A percentile compares a stretch with the other conserved stretches of the same genome.
These are phyloP conservation scores for Chaetoceros tenuissimus DNA, from an alignment of 108 stramenopile genomes.

Conservation along the genomic window DNA sequence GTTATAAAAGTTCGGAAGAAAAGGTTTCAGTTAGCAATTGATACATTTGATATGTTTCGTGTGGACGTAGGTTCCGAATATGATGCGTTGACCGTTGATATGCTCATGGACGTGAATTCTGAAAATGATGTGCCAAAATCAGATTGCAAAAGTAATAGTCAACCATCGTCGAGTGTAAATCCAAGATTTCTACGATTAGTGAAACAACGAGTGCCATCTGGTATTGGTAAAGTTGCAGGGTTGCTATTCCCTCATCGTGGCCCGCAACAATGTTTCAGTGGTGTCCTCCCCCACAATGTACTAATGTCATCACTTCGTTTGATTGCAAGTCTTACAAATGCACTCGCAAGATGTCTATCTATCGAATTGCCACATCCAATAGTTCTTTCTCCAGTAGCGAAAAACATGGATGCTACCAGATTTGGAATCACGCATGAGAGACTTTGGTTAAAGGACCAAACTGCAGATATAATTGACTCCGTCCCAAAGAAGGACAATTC, in stretches of 20 bases:
- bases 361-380: conserved; percentile 77
- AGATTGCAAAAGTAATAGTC: neutral
- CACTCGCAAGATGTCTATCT: conserved; percentile 63
- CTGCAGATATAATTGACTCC: conserved; percentile 16
- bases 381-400: conserved; percentile 17
- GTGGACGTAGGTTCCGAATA: conserved; percentile 49
- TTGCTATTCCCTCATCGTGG: conserved; percentile 74
- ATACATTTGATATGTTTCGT: conserved; percentile 65
- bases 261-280: conserved; percentile 58
- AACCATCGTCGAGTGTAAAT: neutral
- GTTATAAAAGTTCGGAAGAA: conserved; percentile 35
- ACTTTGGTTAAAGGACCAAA: conserved; percentile 2
- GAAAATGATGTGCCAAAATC: neutral
- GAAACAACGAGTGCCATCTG: conserved; percentile 26
- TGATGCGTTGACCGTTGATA: conserved; percentile 7
- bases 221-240: conserved; percentile 74
- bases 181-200: neutral
- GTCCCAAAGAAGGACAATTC: conserved; percentile 4
- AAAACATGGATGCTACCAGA: conserved; percentile 10
- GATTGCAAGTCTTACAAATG: conserved; percentile 57
- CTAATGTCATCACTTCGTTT: conserved; percentile 59
- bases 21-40: conserved; percentile 57
- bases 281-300: conserved; percentile 59
- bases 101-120: conserved; percentile 15
- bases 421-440: conserved; percentile 11